A percentile compares a stretch with the other conserved stretches of the same genome.
phyloP scores from a whole-genome alignment of 345 rosid genomes.

The Euclidium syriacum region DNA sequence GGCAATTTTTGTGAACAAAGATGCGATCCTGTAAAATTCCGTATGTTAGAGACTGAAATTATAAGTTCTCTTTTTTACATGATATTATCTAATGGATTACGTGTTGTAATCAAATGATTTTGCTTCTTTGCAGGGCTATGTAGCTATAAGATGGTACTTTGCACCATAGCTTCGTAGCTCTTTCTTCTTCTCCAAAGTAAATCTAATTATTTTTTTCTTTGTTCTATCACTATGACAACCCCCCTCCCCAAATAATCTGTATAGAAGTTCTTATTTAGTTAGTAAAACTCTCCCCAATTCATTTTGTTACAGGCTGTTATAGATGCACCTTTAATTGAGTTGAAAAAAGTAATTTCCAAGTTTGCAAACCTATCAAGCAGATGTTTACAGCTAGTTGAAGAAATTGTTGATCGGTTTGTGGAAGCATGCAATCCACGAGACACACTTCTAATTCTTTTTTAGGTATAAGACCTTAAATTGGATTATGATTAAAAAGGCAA shows the following conservation, averaged over 20 bases:
- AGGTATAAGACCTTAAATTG: constrained; percentile 36
- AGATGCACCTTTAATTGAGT: constrained; percentile 64
- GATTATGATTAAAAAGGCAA: background rate
- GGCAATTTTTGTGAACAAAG: no score
- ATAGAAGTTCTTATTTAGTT: background rate
- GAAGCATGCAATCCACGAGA: constrained; percentile 69
- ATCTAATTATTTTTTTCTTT: no score
- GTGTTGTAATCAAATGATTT: no score
- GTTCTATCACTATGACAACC: background rate
- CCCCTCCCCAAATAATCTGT: background rate
- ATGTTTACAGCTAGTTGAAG: constrained; percentile 47
- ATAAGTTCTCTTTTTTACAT: no score
- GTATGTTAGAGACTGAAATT: no score
- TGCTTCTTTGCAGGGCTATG: no score
- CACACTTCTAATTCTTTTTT: constrained; percentile 78
- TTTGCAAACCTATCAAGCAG: constrained; percentile 47
- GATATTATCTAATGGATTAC: no score
- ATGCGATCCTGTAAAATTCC: no score
- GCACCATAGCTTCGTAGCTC: no score
- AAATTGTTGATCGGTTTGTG: constrained; percentile 43
- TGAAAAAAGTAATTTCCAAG: constrained; percentile 62
- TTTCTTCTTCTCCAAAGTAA: no score
- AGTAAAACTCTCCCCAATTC: background rate
- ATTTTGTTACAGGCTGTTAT: constrained; percentile 43
- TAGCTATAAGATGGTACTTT: no score